Evolutionary conservation across 768 basidiomycete species (phyloP), one percentile per base, ranked within the genome.

Genomic region (Lactarius sanguifluus): DNA sequence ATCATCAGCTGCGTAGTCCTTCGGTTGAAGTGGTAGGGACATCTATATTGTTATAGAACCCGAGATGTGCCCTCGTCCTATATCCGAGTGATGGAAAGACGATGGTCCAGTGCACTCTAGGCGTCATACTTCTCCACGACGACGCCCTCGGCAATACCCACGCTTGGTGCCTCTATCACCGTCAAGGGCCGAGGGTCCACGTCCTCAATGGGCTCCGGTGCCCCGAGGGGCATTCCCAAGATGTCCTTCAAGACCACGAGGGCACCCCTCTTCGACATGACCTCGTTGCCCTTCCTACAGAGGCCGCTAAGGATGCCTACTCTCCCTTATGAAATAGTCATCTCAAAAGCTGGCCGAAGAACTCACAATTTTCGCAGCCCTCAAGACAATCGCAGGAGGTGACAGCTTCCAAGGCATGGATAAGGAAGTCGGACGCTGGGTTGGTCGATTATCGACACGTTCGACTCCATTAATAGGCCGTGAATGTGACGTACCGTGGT

Each of bases 251-350:
- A 76, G 45, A 94, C 77, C 32, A 93, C 75, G 32, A 81, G 74
- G 1, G 92, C 91, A n/a, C 93, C 93, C 8, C 82, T 63, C 73
- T 94, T 94, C 13, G 89, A 91, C 18, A 80, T 81, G 3, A 94
- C 85, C n/a, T 80, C 75, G 76, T 93, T 93, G 60, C 82, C 81
- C 74, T 92, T 88, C 72, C 78, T 86, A 76, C 93, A 95, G 8
- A 72, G 74, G 20, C 82, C 73, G 71, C 88, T 89, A 66, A 85
- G 80, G 18, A 92, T 82, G 72, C 92, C 92, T 94, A 63, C 18
- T 41, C 3, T 23, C 13, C 12, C 13, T 5, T 15, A 43, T 66
- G n/a, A 67, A 20, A 60, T 58, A 15, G 12, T 41, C 41, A 23
- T 38, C 58, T 32, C 28, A 34, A n/a, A 36, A 5, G 15, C 32